Percentiles rank a stretch among this genome's conserved stretches.
These are phyloP conservation scores for Eragrostis tef DNA, from an alignment of 202 grass and related monocot genomes.

Conservation along the genomic window DNA sequence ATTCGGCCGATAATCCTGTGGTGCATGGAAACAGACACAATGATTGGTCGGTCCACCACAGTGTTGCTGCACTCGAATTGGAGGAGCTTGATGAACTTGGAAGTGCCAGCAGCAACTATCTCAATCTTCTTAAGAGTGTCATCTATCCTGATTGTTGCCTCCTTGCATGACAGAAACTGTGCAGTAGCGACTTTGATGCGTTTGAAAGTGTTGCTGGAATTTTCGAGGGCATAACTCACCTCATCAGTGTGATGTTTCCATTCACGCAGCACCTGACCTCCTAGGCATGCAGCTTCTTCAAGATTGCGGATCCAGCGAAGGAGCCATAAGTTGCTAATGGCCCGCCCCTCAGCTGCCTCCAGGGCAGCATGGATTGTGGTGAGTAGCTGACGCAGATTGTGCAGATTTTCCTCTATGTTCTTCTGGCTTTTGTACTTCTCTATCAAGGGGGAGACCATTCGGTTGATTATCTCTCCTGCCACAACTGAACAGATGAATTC, in stretches of 20 bases:
- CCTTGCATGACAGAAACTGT: neutral
- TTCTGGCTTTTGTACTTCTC: neutral
- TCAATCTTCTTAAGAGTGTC: neutral
- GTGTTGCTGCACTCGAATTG: neutral
- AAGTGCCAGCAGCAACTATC: neutral
- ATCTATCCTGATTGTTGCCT: neutral
- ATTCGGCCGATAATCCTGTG: neutral
- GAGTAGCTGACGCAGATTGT: neutral
- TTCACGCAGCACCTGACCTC: neutral
- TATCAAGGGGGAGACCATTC: neutral
- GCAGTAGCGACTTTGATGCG: neutral
- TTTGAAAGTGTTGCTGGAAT: slow-evolving; percentile 12
- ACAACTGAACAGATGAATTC: slow-evolving; percentile 7
- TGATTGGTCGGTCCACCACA: neutral
- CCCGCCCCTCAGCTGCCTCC: slow-evolving; percentile 8
- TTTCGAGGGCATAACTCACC: neutral
- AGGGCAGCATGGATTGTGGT: slow-evolving; percentile 4
- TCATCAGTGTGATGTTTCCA: neutral
- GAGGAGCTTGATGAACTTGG: slow-evolving; percentile 7
- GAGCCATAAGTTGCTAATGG: slow-evolving; percentile 10
- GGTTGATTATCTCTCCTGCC: slow-evolving; percentile 1
- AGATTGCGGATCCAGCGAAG: neutral
- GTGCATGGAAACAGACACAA: neutral
- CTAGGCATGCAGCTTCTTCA: slow-evolving; percentile 15
- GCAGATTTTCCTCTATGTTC: neutral